Evolutionary conservation across 495 filamentous ascomycete genomes (phyloP), one percentile per base, ranked within the genome.

Genomic region (Aspergillus campestris): DNA sequence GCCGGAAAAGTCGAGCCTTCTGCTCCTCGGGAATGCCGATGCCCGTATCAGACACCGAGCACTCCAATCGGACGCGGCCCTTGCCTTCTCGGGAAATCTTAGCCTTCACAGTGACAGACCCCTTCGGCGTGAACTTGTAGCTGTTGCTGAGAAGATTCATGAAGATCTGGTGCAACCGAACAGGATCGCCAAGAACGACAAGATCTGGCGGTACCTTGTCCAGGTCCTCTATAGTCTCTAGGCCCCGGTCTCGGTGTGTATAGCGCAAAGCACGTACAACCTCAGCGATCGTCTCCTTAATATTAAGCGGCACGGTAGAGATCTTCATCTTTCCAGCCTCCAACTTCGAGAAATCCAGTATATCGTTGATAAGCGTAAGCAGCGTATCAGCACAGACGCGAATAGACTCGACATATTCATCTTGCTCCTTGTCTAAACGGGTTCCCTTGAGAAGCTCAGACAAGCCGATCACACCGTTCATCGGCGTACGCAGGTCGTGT

Each of bases 291-390:
- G 90, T 94, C 61, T 89, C 87, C 51, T 81, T 83, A 0, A 92
- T 74, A 45, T 86, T 90, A 51, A 94, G 77, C 2, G 87, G 86
- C 40, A 91, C 88, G 8, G 84, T 83, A 44, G 86, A 91, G 7
- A 94, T 82, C 61, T 88, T 87, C 86, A 95, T 92, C 69, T 94
- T 95, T 55, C 90, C 89, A 11, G 89, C 89, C 61, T 95, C 89
- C 58, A 95, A 80, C 58, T 92, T 89, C 29, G 87, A 92, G 59
- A 92, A 95, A 61, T 95, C 89, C 1, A 95, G 71, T 15, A 95
- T 90, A 53, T 95, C 89, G 57, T 95, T 95, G 71, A 95, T 95
- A 44, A 95, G 83, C 0, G 85, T 89, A n/a, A 95, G 74, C 7
- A 95, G 69, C 7, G 91, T 83, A 58, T 95, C 87, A 5, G 89